Base-by-base conservation (phyloP, 2,329 filamentous ascomycete species). In the Zasmidium angulare region DNA sequence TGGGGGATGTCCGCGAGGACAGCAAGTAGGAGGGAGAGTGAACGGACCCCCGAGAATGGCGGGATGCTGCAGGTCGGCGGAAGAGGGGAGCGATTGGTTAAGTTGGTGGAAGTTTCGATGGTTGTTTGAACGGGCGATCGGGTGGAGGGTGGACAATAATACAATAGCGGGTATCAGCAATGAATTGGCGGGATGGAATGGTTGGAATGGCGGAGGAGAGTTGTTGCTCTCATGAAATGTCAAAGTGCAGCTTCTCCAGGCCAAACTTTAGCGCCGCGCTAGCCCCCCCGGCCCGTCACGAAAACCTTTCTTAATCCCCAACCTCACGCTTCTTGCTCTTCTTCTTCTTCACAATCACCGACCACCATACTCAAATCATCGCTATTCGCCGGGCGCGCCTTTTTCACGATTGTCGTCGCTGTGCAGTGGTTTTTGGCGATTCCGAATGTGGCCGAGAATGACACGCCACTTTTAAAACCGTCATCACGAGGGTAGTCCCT, bases 401-500 rank as follows among this genome's bases (percentile, higher is more conserved):
- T 64, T 64, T 64, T 64, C 61, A 66, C 68, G 72, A 69, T 43
- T 29, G 26, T 29, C 26, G 56, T 58, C 50, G 50, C 51, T 52
- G 50, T 82, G 19, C 48, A 50, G 63, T 66, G 66, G 67, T 81
- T 81, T 29, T 84, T 88, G 85, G 81, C 82, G 84, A 88, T 81
- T 89, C 85, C 84, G 85, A 84, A 83, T 76, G 84, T 84, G 81
- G 88, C 89, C 88, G 78, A 90, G 88, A 91, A 77, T 71, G 80
- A 82, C 71, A 77, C 75, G 76, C 83, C 87, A 84, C 84, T 85
- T 88, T 80, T 88, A 91, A 91, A 91, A 91, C 88, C 88, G 88
- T 90, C 83, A 84, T 86, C 84, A 86, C 85, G 88, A 91, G 85
- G 84, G 84, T 72, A 72, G 61, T 71, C 81, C 77, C 78, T 74